These are phyloP conservation scores for Sisymbrium altissimum DNA, from an alignment of 345 rosid species.

Conservation along the genomic window DNA sequence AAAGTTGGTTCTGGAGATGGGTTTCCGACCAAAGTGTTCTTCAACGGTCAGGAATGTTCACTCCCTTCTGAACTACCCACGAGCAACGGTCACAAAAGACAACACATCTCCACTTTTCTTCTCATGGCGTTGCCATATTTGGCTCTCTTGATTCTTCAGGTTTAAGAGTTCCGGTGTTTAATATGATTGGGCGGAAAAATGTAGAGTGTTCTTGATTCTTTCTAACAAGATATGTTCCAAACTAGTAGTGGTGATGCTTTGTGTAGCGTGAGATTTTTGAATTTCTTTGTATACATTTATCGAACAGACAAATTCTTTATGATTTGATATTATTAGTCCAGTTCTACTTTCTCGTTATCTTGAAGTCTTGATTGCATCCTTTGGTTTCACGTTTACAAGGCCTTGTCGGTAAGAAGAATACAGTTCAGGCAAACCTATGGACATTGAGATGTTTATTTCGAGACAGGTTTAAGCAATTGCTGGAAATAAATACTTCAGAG, in stretches of 20 bases:
- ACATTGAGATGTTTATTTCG: too few species aligned
- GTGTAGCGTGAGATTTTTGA: conserved; percentile 24
- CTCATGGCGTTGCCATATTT: conserved; percentile 16
- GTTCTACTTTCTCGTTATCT: neutral
- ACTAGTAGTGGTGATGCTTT: neutral
- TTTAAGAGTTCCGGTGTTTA: neutral
- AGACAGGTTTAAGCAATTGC: too few species aligned
- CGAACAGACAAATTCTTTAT: neutral
- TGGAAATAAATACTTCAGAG: too few species aligned
- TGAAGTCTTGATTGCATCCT: neutral
- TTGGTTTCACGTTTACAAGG: neutral
- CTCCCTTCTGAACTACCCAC: conserved; percentile 62
- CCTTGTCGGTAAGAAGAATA: too few species aligned
- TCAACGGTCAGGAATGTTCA: conserved; percentile 87
- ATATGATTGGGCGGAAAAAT: neutral
- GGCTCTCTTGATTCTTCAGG: conserved; percentile 7
- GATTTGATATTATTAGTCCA: neutral
- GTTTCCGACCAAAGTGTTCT: conserved; percentile 79
- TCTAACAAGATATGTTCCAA: conserved; percentile 17
- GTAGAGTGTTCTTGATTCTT: conserved; percentile 15
- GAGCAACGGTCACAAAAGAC: conserved; percentile 23
- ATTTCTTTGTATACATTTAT: conserved; percentile 1
- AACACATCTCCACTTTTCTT: neutral
- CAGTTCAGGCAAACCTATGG: too few species aligned
- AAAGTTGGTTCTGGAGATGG: conserved; percentile 69